A percentile compares a stretch with the other conserved stretches of the same genome.
Conservation (phyloP, 371 early-diverging fungal genomes). For the Saksenaea vasiformis region DNA sequence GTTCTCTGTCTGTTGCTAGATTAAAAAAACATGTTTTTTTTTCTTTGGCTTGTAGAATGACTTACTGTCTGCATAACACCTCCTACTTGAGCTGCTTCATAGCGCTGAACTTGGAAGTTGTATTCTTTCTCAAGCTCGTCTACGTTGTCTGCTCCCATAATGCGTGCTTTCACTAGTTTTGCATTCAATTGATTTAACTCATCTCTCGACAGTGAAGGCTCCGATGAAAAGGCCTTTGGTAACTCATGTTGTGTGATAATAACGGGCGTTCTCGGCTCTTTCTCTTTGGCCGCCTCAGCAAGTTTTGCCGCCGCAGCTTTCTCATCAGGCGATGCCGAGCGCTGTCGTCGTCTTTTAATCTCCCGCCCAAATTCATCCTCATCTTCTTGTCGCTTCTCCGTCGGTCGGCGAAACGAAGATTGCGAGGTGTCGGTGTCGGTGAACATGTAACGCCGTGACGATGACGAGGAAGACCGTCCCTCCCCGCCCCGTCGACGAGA, state of each 20-base stretch:
- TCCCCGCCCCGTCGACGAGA: conserved; percentile 7
- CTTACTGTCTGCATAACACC: conserved; percentile 4
- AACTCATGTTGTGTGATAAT: conserved; percentile 29
- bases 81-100: conserved; percentile 28
- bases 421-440: conserved; percentile 24
- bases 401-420: conserved; percentile 24
- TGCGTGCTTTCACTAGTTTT: conserved; percentile 75
- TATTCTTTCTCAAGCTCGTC: conserved; percentile 74
- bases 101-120: conserved; percentile 46
- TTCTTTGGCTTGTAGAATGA: neutral
- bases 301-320: conserved; percentile 8
- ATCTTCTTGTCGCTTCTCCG: conserved; percentile 11
- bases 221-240: conserved; percentile 18
- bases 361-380: conserved; percentile 46
- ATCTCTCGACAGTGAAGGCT: conserved; percentile 50
- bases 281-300: conserved; percentile 25
- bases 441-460: conserved; percentile 34
- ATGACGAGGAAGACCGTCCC: conserved; percentile 10
- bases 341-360: conserved; percentile 21
- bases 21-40: neutral
- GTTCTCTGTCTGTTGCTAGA: neutral
- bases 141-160: conserved; percentile 69
- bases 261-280: conserved; percentile 14
- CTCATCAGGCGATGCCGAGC: conserved; percentile 11
- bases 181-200: conserved; percentile 90